These are phyloP conservation scores for Podospora anserina DNA, from an alignment of 495 filamentous ascomycete species.

Conservation along the genomic window DNA sequence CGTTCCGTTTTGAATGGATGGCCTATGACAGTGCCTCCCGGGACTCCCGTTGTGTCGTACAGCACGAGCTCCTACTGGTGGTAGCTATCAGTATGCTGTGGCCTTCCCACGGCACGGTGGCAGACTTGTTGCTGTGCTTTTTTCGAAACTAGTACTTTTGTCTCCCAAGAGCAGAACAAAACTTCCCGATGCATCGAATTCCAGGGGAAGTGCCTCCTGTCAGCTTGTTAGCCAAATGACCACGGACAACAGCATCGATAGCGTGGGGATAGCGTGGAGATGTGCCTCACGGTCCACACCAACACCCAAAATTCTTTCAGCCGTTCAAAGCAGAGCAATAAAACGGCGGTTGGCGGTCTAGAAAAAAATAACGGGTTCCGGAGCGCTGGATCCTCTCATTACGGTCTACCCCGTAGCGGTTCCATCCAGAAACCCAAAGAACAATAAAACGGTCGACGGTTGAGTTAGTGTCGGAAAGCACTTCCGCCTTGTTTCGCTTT, in stretches of 20 bases:
- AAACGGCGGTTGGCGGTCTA: not conserved
- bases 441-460: not conserved
- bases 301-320: not conserved
- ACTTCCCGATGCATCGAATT: not conserved
- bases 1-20: no score
- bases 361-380: not conserved
- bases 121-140: not conserved
- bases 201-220: not conserved
- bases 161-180: not conserved
- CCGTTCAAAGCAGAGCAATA: not conserved
- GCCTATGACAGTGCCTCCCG: not conserved
- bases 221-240: not conserved
- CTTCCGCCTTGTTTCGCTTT: not conserved
- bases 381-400: not conserved
- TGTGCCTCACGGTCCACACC: not conserved
- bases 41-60: not conserved
- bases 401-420: not conserved
- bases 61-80: not conserved
- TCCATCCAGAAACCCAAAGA: no score
- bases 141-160: not conserved
- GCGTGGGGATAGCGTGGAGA: not conserved
- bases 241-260: not conserved
- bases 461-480: not conserved
- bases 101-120: not conserved
- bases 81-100: not conserved